A percentile compares a stretch with the other conserved stretches of the same genome.
Conservation (phyloP, 306 rosid genomes). For the Ormosia emarginata region DNA sequence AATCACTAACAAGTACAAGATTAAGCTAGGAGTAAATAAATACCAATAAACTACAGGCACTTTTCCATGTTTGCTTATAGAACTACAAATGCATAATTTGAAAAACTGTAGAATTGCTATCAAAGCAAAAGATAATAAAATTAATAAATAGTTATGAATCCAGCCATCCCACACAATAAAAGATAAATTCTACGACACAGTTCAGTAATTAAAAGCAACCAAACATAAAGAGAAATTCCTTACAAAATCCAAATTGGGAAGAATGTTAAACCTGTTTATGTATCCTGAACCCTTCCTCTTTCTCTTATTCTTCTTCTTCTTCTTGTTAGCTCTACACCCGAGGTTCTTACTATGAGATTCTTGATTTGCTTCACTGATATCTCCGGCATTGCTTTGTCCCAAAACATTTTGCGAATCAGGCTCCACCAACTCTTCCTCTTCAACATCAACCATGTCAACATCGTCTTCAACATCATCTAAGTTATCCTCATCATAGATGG, state of each 20-base stretch:
- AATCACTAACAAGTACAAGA: not conserved
- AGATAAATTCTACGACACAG: not conserved
- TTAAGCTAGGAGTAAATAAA: not conserved
- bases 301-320: constrained; percentile 65
- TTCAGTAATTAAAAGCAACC: not conserved
- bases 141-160: not conserved
- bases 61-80: not conserved
- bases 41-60: not conserved
- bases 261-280: constrained; percentile 53
- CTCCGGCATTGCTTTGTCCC: constrained; percentile 28
- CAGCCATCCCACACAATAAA: not conserved
- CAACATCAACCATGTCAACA: constrained; percentile 83
- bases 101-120: not conserved
- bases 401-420: constrained; percentile 9
- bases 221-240: not conserved
- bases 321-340: constrained; percentile 55
- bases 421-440: constrained; percentile 81
- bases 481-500: constrained; percentile 51
- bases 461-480: constrained; percentile 2
- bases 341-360: constrained; percentile 35
- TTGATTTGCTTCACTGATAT: constrained; percentile 18
- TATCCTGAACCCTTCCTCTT: constrained; percentile 38
- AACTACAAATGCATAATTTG: not conserved
- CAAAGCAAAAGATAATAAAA: not conserved
- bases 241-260: not conserved